phyloP scores from a whole-genome alignment of 176 grass and related monocot species.

The Otatea glauca region DNA sequence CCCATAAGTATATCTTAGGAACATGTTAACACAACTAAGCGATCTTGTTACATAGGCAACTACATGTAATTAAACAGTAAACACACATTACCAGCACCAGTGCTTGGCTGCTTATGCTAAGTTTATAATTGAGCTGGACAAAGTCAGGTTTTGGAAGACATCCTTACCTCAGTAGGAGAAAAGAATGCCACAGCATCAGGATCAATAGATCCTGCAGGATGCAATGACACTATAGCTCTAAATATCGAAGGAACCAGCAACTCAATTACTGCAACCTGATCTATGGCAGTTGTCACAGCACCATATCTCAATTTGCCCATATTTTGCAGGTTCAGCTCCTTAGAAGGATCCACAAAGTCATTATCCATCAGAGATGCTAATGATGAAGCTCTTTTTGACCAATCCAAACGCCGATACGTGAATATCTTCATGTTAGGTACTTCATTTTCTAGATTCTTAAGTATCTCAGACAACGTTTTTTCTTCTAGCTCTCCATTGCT shows the following conservation, averaged over 20 bases:
- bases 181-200: slow-evolving; percentile 92
- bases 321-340: slow-evolving; percentile 64
- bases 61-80: slow-evolving; percentile 7
- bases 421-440: slow-evolving; percentile 68
- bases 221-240: slow-evolving; percentile 92
- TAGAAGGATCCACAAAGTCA: slow-evolving; percentile 65
- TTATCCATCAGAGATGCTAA: slow-evolving; percentile 66
- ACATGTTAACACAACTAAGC: slow-evolving; percentile 25
- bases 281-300: slow-evolving; percentile 39
- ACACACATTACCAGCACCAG: slow-evolving; percentile 6
- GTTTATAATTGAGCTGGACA: slow-evolving; percentile 12
- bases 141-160: slow-evolving; percentile 32
- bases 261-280: slow-evolving; percentile 86
- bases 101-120: slow-evolving; percentile 29
- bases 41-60: neutral
- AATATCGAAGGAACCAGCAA: slow-evolving; percentile 83
- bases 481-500: slow-evolving; percentile 53
- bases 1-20: slow-evolving; percentile 6
- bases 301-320: slow-evolving; percentile 53
- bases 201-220: slow-evolving; percentile 83
- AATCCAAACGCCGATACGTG: slow-evolving; percentile 84
- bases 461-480: slow-evolving; percentile 71
- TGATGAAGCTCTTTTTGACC: slow-evolving; percentile 85
- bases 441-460: slow-evolving; percentile 78
- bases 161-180: slow-evolving; percentile 82